phyloP scores from a whole-genome alignment of 2,329 filamentous ascomycete species.

The Xylariaceae sp. region DNA sequence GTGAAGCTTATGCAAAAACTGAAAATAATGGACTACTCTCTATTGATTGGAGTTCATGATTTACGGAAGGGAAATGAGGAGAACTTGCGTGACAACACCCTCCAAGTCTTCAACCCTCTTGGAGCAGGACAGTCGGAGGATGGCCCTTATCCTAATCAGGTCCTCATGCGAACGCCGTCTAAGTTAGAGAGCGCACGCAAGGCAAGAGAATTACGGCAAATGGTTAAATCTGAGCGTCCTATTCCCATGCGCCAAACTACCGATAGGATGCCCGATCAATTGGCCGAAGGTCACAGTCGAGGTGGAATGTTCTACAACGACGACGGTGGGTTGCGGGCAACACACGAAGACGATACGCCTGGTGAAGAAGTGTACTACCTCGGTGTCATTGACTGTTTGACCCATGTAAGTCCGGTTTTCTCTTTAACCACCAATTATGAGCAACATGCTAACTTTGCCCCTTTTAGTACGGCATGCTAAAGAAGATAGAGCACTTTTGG shows the following conservation, averaged over 20 bases:
- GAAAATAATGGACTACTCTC: slow-evolving; percentile 98
- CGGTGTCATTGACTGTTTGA: slow-evolving; percentile 96
- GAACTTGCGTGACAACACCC: slow-evolving; percentile 79
- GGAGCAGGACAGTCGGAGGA: slow-evolving; percentile 55
- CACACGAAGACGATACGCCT: slow-evolving; percentile 78
- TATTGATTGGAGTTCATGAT: slow-evolving; percentile 92
- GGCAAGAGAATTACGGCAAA: slow-evolving; percentile 82
- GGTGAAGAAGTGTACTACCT: slow-evolving; percentile 96
- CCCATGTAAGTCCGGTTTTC: slow-evolving; percentile 63
- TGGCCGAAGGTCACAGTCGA: slow-evolving; percentile 67
- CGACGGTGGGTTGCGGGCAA: slow-evolving; percentile 88
- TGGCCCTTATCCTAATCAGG: slow-evolving; percentile 52
- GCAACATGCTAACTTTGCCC: slow-evolving; percentile 18
- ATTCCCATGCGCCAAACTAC: slow-evolving; percentile 82
- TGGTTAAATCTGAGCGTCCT: slow-evolving; percentile 87
- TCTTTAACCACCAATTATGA: background rate
- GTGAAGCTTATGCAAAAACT: slow-evolving; percentile 80
- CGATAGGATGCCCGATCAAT: slow-evolving; percentile 84
- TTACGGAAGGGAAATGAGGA: slow-evolving; percentile 87
- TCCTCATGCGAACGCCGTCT: slow-evolving; percentile 83
- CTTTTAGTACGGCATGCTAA: slow-evolving; percentile 79
- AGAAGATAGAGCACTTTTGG: slow-evolving; percentile 94
- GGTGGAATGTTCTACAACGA: slow-evolving; percentile 82
- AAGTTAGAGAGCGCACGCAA: slow-evolving; percentile 89
- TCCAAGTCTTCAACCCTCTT: slow-evolving; percentile 90